phyloP scores from a whole-genome alignment of 306 rosid genomes.

The Glycine soja region DNA sequence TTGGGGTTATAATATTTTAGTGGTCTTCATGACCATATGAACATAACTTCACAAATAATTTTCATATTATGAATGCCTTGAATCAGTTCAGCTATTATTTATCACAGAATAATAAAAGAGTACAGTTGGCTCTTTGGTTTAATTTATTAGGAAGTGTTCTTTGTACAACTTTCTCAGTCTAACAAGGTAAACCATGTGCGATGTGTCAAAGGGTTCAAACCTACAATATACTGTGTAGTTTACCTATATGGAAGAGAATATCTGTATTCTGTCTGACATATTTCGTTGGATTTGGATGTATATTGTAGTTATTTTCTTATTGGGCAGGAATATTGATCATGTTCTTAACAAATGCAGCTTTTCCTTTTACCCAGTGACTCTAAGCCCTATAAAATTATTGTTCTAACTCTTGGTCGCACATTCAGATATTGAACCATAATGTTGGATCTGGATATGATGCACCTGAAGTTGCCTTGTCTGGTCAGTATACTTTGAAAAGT shows the following conservation, averaged over 20 bases:
- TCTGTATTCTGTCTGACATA: not conserved
- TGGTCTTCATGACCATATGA: not conserved
- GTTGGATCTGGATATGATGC: slow-evolving; percentile 85
- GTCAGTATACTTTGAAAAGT: slow-evolving; percentile 81
- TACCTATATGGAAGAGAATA: slow-evolving; percentile 25
- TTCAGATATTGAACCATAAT: slow-evolving; percentile 73
- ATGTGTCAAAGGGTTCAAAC: not conserved
- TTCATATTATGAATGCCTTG: slow-evolving; percentile 1
- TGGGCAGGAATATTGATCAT: slow-evolving; percentile 3
- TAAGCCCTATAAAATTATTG: slow-evolving; percentile 4
- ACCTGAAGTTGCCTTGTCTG: slow-evolving; percentile 87
- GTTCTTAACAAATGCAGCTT: not conserved
- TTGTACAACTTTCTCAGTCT: slow-evolving; percentile 11
- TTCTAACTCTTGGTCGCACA: slow-evolving; percentile 21
- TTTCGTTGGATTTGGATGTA: slow-evolving; percentile 35
- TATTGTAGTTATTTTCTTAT: slow-evolving; percentile 4
- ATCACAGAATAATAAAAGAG: not conserved
- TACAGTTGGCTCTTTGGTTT: slow-evolving; percentile 11
- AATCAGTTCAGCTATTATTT: not conserved
- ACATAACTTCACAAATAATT: not conserved
- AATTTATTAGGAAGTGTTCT: not conserved
- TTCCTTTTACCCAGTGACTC: slow-evolving; percentile 30
- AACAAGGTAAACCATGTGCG: slow-evolving; percentile 15
- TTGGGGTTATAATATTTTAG: slow-evolving; percentile 6
- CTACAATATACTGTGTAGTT: not conserved